Conservation (phyloP, 768 basidiomycete species). For the Candolleomyces aberdarensis region DNA sequence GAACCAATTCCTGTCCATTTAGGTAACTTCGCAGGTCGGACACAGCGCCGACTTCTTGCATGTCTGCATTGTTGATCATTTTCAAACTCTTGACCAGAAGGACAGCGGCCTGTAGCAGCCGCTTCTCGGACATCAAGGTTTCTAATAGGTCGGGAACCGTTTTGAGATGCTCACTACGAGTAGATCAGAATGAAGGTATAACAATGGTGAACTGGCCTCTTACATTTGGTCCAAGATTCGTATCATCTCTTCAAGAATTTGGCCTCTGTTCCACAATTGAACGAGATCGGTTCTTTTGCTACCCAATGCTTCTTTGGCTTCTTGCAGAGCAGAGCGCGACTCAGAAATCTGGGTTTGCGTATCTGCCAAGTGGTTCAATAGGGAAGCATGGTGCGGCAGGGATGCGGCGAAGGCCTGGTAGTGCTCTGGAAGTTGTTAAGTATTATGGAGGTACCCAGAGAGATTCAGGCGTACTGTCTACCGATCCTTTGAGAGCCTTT, state of each 20-base stretch:
- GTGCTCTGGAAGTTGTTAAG: constrained; percentile 52
- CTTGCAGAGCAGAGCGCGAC: constrained; percentile 67
- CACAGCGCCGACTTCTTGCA: constrained; percentile 94
- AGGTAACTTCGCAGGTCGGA: constrained; percentile 86
- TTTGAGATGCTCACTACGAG: constrained; percentile 79
- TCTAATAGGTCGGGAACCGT: constrained; percentile 90
- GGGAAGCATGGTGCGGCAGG: constrained; percentile 82
- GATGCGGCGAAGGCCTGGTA: constrained; percentile 96
- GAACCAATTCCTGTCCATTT: constrained; percentile 78
- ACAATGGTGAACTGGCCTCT: constrained; percentile 20
- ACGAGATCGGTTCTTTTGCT: constrained; percentile 86
- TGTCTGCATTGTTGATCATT: constrained; percentile 86
- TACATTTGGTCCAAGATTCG: constrained; percentile 93
- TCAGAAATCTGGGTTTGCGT: constrained; percentile 74
- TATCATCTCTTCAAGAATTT: constrained; percentile 94
- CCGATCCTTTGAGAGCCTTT: constrained; percentile 79
- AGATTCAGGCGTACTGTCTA: constrained; percentile 65
- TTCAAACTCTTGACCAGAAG: constrained; percentile 86
- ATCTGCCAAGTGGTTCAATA: constrained; percentile 66
- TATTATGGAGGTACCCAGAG: background rate
- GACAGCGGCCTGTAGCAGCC: constrained; percentile 83
- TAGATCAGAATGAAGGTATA: constrained; percentile 5
- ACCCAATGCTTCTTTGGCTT: constrained; percentile 76
- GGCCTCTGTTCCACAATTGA: constrained; percentile 85
- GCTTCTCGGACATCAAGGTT: constrained; percentile 93